These are phyloP conservation scores for Exophiala spinifera DNA, from an alignment of 2,329 filamentous ascomycete genomes.

Conservation along the genomic window DNA sequence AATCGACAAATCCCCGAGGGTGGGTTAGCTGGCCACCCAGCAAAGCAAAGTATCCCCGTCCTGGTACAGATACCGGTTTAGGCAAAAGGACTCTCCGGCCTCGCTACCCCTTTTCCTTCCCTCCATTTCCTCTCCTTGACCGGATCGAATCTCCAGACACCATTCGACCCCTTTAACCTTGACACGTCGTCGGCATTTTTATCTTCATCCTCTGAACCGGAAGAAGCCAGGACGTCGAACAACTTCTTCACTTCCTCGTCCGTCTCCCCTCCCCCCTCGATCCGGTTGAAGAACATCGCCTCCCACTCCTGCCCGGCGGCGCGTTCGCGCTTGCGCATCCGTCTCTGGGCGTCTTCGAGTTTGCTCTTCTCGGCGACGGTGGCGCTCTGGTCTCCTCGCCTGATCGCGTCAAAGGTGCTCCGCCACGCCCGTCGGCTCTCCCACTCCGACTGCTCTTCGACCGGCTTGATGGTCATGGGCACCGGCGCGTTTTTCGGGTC, in stretches of 20 bases:
- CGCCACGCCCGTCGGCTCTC: constrained; percentile 86
- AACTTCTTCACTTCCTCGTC: not conserved
- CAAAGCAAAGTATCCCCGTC: no score
- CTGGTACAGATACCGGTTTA: not conserved
- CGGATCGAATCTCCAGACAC: constrained; percentile 22
- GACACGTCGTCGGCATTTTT: constrained; percentile 8
- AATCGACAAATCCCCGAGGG: no score
- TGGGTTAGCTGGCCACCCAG: no score
- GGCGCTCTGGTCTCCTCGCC: constrained; percentile 75
- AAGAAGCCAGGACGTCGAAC: not conserved
- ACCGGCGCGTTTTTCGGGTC: constrained; percentile 19
- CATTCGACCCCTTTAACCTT: constrained; percentile 15
- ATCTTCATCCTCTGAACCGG: no score
- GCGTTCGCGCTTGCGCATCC: constrained; percentile 69
- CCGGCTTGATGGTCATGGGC: constrained; percentile 64
- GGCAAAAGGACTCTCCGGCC: constrained; percentile 18
- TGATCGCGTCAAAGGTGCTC: constrained; percentile 78
- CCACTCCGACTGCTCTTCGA: constrained; percentile 78
- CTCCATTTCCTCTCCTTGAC: constrained; percentile 23
- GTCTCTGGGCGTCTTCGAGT: constrained; percentile 86
- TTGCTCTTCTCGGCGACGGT: constrained; percentile 77
- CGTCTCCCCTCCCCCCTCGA: not conserved
- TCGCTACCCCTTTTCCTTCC: constrained; percentile 9
- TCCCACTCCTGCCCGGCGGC: constrained; percentile 76
- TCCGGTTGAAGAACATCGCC: constrained; percentile 68